phyloP scores from a whole-genome alignment of 2,329 filamentous ascomycete species.

The Aspergillus sp. region DNA sequence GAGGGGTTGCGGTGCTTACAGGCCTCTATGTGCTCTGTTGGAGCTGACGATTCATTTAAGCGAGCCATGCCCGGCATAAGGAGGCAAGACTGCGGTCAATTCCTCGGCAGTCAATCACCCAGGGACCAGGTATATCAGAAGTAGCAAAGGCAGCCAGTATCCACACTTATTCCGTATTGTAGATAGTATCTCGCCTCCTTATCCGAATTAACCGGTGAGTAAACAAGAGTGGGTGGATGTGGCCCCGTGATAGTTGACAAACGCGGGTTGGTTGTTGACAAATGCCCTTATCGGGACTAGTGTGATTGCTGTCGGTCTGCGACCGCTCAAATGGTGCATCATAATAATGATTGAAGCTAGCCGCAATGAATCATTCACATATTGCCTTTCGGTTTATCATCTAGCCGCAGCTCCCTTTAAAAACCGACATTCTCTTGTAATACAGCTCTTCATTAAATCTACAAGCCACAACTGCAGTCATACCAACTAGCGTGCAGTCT shows the following conservation, averaged over 20 bases:
- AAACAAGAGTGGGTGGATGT: constrained; percentile 12
- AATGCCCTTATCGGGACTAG: constrained; percentile 40
- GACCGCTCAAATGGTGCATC: not conserved
- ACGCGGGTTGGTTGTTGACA: constrained; percentile 36
- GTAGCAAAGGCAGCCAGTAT: not conserved
- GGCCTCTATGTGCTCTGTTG: constrained; percentile 50
- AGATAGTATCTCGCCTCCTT: not conserved
- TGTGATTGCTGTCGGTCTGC: not conserved
- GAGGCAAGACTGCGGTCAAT: not conserved
- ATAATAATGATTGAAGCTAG: no score
- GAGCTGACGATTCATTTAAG: constrained; percentile 49
- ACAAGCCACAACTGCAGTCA: not conserved
- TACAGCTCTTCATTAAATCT: not conserved
- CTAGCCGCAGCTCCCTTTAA: not conserved
- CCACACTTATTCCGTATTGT: not conserved
- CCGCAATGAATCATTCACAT: no score
- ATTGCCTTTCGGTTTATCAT: not conserved
- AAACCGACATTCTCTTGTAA: not conserved
- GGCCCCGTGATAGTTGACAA: not conserved
- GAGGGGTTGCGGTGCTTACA: constrained; percentile 37
- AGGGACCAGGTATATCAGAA: no score
- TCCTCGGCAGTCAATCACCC: not conserved
- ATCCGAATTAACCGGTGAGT: not conserved
- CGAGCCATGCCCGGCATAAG: constrained; percentile 48
- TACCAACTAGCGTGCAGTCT: not conserved